Conservation (phyloP, 805 yeast species). For the Jamesozyma jinghongensis region DNA sequence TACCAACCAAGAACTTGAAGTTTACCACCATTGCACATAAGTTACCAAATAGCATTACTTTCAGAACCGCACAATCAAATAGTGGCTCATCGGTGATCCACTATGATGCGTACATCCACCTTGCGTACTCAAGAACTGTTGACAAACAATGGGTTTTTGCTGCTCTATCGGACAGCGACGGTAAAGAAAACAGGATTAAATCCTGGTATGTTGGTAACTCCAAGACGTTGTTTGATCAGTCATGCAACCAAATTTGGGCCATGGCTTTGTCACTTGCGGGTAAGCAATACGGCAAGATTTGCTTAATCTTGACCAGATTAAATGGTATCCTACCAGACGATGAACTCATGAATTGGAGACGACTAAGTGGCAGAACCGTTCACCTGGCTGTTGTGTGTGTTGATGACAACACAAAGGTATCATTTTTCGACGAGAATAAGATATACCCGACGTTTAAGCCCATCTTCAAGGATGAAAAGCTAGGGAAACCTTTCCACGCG, state of each 20-base stretch:
- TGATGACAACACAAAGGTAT: conserved; percentile 45
- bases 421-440: conserved; percentile 27
- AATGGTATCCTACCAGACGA: conserved; percentile 74
- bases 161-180: conserved; percentile 84
- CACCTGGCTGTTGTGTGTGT: conserved; percentile 65
- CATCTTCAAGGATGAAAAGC: conserved; percentile 21
- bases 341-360: conserved; percentile 70
- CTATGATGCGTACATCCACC: conserved; percentile 65
- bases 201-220: conserved; percentile 48
- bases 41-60: conserved; percentile 36
- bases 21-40: conserved; percentile 35
- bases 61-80: conserved; percentile 31
- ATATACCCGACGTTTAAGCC: conserved; percentile 31
- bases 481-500: conserved; percentile 11
- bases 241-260: conserved; percentile 60
- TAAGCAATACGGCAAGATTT: conserved; percentile 41
- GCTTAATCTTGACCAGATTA: conserved; percentile 58
- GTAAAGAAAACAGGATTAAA: conserved; percentile 49
- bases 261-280: conserved; percentile 41
- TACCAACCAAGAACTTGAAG: conserved; percentile 29
- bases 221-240: conserved; percentile 38
- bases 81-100: conserved; percentile 19
- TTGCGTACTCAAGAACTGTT: conserved; percentile 74
- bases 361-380: conserved; percentile 51
- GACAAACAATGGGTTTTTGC: conserved; percentile 81